Base-by-base conservation (phyloP, 2,329 filamentous ascomycete genomes). In the Trichoderma sp. region DNA sequence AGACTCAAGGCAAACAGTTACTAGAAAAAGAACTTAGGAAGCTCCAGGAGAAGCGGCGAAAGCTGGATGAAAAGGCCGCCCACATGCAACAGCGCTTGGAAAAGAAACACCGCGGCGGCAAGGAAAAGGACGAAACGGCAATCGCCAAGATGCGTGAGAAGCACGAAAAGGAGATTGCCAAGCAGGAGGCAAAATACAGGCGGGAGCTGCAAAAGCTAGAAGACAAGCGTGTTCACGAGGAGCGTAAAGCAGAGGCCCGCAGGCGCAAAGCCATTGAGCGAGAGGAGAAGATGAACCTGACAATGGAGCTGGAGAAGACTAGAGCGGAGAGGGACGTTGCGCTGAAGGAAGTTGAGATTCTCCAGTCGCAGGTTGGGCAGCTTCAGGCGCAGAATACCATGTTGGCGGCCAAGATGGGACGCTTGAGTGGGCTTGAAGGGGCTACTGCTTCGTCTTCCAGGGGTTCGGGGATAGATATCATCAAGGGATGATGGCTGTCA, bases 101-200 rank as follows among this genome's bases (percentile, higher is more conserved):
- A 35, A 81, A 76, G 31, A 84, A 83, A 70, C 81, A 82, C 21
- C 78, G 79, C 13, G 86, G 86, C 40, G 82, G 83, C 70, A 79
- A 84, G 71, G 80, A 82, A 61, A 81, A 85, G 68, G 86, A 90
- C 57, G 82, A 81, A 61, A 78, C 81, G 1, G 81, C 83, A 1
- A 71, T 88, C 5, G 83, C 85, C 35, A 91, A 88, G 76, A 82
- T 88, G 8, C 84, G 86, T 35, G 88, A 90, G 75, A 89, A 87
- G 75, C 88, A 92, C 76, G 85, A 88, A 57, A 83, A 82, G 59
- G 88, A 91, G 72, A 77, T 89, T 0, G 86, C 87, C 55, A 92
- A 90, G 75, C 87, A 90, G 64, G 87, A 91, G 72, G 89, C 89
- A 40, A 90, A 89, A 73, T 89, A 90, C 73, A 84, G 86, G 71